A percentile compares a stretch with the other conserved stretches of the same genome.
phyloP scores from a whole-genome alignment of 345 rosid genomes.

The Heritiera littoralis region DNA sequence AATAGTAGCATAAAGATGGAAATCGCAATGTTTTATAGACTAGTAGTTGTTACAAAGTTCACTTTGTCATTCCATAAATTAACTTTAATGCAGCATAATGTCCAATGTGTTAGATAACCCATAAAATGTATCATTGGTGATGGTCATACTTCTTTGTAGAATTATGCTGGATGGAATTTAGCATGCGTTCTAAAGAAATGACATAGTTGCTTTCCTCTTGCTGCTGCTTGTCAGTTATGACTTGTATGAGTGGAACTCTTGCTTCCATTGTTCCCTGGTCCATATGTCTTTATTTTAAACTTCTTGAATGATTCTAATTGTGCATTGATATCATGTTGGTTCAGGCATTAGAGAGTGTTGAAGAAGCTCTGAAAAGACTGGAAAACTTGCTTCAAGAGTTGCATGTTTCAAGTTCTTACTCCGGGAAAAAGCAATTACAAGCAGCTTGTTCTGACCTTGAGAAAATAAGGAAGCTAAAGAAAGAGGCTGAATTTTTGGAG shows the following conservation, averaged over 20 bases:
- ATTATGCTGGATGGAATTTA: conserved; percentile 9
- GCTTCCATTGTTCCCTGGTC: conserved; percentile 10
- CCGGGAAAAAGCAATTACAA: conserved; percentile 84
- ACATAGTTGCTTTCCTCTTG: not conserved
- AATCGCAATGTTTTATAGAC: not conserved
- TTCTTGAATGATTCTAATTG: not conserved
- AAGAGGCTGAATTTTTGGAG: conserved; percentile 97
- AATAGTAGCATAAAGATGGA: not conserved
- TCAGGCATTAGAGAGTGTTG: conserved; percentile 93
- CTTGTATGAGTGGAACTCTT: not conserved
- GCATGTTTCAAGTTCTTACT: conserved; percentile 68
- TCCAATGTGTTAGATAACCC: not conserved
- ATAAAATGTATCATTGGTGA: not conserved
- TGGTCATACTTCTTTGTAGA: conserved; percentile 11
- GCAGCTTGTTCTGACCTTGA: conserved; percentile 98
- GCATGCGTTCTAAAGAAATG: not conserved
- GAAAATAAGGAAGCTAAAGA: conserved; percentile 93
- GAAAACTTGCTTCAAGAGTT: conserved; percentile 81
- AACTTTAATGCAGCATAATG: not conserved
- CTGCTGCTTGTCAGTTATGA: conserved; percentile 11
- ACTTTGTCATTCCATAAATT: not conserved
- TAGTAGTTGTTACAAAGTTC: not conserved
- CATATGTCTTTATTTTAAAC: not conserved
- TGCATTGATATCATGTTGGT: conserved; percentile 6
- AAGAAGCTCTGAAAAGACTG: conserved; percentile 77